Conservation (phyloP, 805 yeast species). For the Scheffersomyces ergatensis region DNA sequence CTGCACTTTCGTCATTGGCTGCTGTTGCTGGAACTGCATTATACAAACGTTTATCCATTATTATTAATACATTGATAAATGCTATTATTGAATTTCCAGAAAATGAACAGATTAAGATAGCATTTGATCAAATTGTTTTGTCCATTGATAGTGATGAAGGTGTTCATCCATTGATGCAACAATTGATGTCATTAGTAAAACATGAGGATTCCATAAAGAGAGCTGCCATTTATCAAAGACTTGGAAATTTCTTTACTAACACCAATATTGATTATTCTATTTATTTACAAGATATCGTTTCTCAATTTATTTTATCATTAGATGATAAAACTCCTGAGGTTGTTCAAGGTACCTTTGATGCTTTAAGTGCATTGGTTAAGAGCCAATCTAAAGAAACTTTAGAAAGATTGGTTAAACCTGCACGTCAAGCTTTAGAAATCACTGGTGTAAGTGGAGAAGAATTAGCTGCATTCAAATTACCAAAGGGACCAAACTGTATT, state of each 20-base stretch:
- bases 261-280: slow-evolving; percentile 68
- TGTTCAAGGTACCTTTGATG: slow-evolving; percentile 62
- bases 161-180: slow-evolving; percentile 79
- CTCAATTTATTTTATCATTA: slow-evolving; percentile 65
- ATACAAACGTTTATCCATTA: slow-evolving; percentile 66
- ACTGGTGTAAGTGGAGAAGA: slow-evolving; percentile 65
- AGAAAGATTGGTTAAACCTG: slow-evolving; percentile 77
- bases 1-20: slow-evolving; percentile 81
- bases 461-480: slow-evolving; percentile 68
- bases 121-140: slow-evolving; percentile 68
- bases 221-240: slow-evolving; percentile 59
- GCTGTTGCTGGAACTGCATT: slow-evolving; percentile 86
- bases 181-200: slow-evolving; percentile 70
- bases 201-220: slow-evolving; percentile 69
- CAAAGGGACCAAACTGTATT: slow-evolving; percentile 84
- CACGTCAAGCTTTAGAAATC: slow-evolving; percentile 65
- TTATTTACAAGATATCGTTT: slow-evolving; percentile 73
- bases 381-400: slow-evolving; percentile 72
- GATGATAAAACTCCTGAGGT: slow-evolving; percentile 66
- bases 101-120: slow-evolving; percentile 41
- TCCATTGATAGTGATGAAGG: slow-evolving; percentile 79
- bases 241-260: slow-evolving; percentile 67
- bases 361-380: slow-evolving; percentile 65
- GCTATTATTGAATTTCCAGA: slow-evolving; percentile 48
- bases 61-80: slow-evolving; percentile 71